Evolutionary conservation across 257 asterid genomes (phyloP), one percentile per base, ranked within the genome.

Genomic region (Pogostemon cablin): DNA sequence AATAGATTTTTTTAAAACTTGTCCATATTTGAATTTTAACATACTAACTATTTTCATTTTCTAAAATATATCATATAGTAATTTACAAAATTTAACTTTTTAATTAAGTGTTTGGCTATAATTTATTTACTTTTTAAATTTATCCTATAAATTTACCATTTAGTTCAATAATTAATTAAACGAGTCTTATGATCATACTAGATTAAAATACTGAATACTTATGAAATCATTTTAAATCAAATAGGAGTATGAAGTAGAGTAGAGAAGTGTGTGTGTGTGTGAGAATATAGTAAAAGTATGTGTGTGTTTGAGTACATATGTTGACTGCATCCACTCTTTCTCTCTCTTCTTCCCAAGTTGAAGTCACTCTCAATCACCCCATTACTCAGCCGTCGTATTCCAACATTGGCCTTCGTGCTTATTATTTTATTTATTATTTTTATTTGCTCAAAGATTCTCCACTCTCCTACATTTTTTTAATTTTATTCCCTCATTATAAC

Each of bases 271-370:
- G 74, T 42, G 9, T 11, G 74, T 15, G 15, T 52, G 11, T 53
- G 20, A 59, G 7, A n/a, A 6, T 32, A 9, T 32, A 39, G 49
- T 2, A 61, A 61, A 61, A 34, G 41, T 57, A 53, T 42, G 72
- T 50, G 73, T 41, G 55, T 46, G 17, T 63, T 58, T 71, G 82
- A 74, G 81, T 75, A 72, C 67, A 73, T 62, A 49, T 77, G 79
- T 59, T 78, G 87, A 82, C 84, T 82, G 82, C 81, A 63, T 76
- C 84, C 78, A 50, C 84, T 65, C 73, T 71, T 15, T 15, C 62
- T 32, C 20, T 63, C 72, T 59, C 47, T 62, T 12, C 6, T 5
- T 17, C 56, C 34, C 46, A 39, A 17, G 32, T 25, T 25, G 1
- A 25, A 25, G 3, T 62, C 52, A 42, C 69, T 59, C 9, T 62